Conservation (phyloP, 1,284 basidiomycete genomes). For the Neonothopanus nambi region DNA sequence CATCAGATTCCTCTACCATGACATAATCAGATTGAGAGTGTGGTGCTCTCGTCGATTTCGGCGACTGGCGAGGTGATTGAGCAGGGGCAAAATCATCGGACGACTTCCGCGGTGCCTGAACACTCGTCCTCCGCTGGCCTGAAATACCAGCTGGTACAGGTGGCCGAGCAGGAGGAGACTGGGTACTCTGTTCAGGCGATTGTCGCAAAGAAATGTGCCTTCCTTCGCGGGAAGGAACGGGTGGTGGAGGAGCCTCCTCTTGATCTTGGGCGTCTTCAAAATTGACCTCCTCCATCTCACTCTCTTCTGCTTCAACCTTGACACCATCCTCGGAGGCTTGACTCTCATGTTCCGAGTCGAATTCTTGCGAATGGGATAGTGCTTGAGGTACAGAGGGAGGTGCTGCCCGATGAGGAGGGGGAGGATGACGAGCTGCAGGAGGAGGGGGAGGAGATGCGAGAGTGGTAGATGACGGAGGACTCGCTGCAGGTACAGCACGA, state of each 20-base stretch:
- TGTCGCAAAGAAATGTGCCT: slow-evolving; percentile 26
- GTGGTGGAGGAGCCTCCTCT: slow-evolving; percentile 46
- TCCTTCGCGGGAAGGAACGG: slow-evolving; percentile 38
- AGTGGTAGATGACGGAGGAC: slow-evolving; percentile 5
- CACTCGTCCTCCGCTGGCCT: slow-evolving; percentile 34
- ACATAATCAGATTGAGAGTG: slow-evolving; percentile 52
- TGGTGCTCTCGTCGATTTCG: slow-evolving; percentile 13
- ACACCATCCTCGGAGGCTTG: slow-evolving; percentile 57
- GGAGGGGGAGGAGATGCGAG: slow-evolving; percentile 27
- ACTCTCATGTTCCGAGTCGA: slow-evolving; percentile 46
- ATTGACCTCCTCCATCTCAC: slow-evolving; percentile 63
- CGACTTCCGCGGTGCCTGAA: slow-evolving; percentile 31
- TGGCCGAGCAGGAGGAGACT: slow-evolving; percentile 32
- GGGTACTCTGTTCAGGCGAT: neutral
- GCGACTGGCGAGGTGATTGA: slow-evolving; percentile 12
- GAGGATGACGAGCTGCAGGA: slow-evolving; percentile 12
- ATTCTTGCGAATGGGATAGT: slow-evolving; percentile 35
- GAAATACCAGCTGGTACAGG: slow-evolving; percentile 41
- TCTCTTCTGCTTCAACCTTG: slow-evolving; percentile 64
- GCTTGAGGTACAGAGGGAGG: slow-evolving; percentile 38
- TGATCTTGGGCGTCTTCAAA: slow-evolving; percentile 54
- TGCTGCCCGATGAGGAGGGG: slow-evolving; percentile 32
- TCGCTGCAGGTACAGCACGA: neutral
- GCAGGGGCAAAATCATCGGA: slow-evolving; percentile 33
- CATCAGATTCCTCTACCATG: slow-evolving; percentile 54